Evolutionary conservation across 345 rosid species (phyloP).

Genomic region (Raphanus sativus): DNA sequence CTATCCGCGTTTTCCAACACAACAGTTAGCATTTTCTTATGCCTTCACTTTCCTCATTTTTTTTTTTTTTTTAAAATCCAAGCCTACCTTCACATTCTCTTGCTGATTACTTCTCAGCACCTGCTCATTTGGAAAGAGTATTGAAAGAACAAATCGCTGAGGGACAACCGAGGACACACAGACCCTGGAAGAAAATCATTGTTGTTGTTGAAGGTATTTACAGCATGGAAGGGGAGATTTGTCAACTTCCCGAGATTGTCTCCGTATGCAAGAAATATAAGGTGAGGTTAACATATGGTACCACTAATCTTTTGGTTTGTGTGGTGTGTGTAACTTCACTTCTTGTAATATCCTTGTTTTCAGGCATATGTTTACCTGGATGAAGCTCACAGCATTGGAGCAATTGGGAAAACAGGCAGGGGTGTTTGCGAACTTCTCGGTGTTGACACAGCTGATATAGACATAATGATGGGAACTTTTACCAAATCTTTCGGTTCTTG

Average conservation of each 20-base stretch:
- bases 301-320: neutral
- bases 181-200: conserved; percentile 94
- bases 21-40: conserved; percentile 62
- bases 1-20: conserved; percentile 91
- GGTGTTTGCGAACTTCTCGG: conserved; percentile 95
- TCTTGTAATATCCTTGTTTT: neutral
- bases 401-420: conserved; percentile 56
- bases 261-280: conserved; percentile 88
- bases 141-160: conserved; percentile 90
- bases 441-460: conserved; percentile 88
- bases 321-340: neutral
- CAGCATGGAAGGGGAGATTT: conserved; percentile 94
- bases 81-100: conserved; percentile 9
- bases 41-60: neutral
- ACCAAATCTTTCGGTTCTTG: conserved; percentile 95
- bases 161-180: conserved; percentile 86
- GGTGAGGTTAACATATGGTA: conserved; percentile 39
- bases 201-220: conserved; percentile 88
- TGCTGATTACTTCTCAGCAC: conserved; percentile 51
- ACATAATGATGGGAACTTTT: conserved; percentile 97
- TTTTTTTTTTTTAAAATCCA: neutral
- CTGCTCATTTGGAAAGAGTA: conserved; percentile 91
- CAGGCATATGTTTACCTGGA: neutral
- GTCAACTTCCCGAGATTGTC: conserved; percentile 85
- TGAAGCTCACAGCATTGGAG: neutral